Percentiles rank a stretch among this genome's conserved stretches.
phyloP scores from a whole-genome alignment of 495 filamentous ascomycete species.

The Xylaria intraflava region DNA sequence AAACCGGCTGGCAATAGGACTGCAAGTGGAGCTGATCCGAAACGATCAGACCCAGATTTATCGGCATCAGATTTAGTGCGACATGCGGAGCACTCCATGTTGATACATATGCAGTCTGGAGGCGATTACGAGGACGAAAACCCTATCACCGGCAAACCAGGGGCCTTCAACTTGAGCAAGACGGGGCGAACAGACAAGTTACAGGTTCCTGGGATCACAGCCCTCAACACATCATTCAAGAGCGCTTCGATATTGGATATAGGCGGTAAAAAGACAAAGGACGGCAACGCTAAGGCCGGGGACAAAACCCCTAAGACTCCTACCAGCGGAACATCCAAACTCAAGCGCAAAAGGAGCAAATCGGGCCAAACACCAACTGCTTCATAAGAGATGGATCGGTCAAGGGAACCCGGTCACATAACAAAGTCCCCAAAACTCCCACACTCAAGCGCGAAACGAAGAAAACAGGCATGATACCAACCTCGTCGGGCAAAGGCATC shows the following conservation, averaged over 20 bases:
- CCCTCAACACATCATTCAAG: conserved; percentile 35
- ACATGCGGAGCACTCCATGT: conserved; percentile 61
- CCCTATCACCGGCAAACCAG: conserved; percentile 77
- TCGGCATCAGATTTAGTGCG: conserved; percentile 33
- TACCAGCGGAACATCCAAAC: conserved; percentile 33
- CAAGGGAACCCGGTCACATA: too few species aligned
- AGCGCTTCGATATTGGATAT: conserved; percentile 17
- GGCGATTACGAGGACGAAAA: conserved; percentile 91
- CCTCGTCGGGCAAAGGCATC: too few species aligned
- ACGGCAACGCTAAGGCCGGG: conserved; percentile 14
- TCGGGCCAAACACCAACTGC: conserved; percentile 27
- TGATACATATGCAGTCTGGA: conserved; percentile 55
- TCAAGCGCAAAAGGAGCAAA: conserved; percentile 56
- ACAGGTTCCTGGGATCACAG: conserved; percentile 18
- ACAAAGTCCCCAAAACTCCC: too few species aligned
- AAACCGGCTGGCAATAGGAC: conserved; percentile 24
- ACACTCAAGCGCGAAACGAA: too few species aligned
- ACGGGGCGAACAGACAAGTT: conserved; percentile 46
- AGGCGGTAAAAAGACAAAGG: conserved; percentile 33
- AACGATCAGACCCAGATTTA: conserved; percentile 19
- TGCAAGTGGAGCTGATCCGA: neutral
- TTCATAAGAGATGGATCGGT: conserved; percentile 6
- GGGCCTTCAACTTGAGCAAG: conserved; percentile 71
- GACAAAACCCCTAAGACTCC: conserved; percentile 49
- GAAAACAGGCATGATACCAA: too few species aligned